Evolutionary conservation across 2,329 filamentous ascomycete genomes (phyloP).

Genomic region (Xylariaceae sp.): DNA sequence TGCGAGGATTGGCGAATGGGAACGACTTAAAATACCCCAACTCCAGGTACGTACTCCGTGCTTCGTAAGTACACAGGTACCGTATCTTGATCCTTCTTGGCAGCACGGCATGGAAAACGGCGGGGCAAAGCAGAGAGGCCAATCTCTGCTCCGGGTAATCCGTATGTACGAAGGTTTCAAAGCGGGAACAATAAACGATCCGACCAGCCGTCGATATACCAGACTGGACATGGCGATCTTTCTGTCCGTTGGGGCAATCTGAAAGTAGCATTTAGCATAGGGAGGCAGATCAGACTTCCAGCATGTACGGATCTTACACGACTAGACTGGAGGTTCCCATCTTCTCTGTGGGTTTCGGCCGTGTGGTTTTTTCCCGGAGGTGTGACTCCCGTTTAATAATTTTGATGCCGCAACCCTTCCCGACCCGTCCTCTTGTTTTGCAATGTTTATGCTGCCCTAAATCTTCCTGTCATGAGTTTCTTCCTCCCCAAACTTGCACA

Average conservation of each 20-base stretch:
- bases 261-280: neutral
- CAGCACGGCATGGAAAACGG: constrained; percentile 14
- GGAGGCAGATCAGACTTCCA: neutral
- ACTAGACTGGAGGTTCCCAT: neutral
- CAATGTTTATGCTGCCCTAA: neutral
- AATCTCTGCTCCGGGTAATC: neutral
- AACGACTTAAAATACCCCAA: constrained; percentile 1
- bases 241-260: neutral
- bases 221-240: neutral
- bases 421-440: neutral
- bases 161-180: constrained; percentile 9
- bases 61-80: neutral
- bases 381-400: constrained; percentile 9
- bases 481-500: constrained; percentile 1
- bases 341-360: neutral
- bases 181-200: constrained; percentile 16
- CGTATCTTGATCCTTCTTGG: constrained; percentile 6
- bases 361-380: neutral
- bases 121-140: constrained; percentile 11
- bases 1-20: constrained; percentile 16
- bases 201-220: constrained; percentile 12
- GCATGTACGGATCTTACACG: neutral
- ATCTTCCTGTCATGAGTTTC: neutral
- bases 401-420: neutral
- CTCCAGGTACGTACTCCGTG: constrained; percentile 1